phyloP scores from a whole-genome alignment of 768 basidiomycete genomes.

The Mycena floridula region DNA sequence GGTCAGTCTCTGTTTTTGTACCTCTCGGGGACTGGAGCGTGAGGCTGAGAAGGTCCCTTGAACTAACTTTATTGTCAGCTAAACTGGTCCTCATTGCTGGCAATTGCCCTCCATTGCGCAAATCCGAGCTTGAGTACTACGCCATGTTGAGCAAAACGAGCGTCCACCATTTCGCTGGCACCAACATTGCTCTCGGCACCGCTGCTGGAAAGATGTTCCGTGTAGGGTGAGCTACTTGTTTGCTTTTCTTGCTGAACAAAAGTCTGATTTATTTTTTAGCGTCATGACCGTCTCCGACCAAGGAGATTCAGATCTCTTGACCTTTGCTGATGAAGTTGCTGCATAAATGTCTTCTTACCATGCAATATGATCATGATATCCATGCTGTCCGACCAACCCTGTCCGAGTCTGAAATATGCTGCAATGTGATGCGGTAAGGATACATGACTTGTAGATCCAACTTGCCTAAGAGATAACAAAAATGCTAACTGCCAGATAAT shows the following conservation, averaged over 20 bases:
- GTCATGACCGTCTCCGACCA: conserved; percentile 96
- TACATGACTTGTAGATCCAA: too few relatives aligned
- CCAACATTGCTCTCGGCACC: conserved; percentile 97
- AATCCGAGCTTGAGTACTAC: conserved; percentile 99
- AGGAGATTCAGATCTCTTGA: conserved; percentile 94
- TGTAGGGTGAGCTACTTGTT: conserved; percentile 39
- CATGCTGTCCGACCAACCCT: too few relatives aligned
- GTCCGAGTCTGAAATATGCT: too few relatives aligned
- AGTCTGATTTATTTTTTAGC: conserved; percentile 33
- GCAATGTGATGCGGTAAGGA: too few relatives aligned
- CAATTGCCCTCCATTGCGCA: conserved; percentile 98
- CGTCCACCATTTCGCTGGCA: conserved; percentile 96
- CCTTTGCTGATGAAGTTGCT: conserved; percentile 69
- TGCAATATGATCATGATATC: background rate
- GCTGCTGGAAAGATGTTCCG: conserved; percentile 94
- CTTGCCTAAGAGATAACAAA: too few relatives aligned
- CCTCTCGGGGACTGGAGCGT: conserved; percentile 93
- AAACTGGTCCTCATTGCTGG: conserved; percentile 98
- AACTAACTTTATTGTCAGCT: conserved; percentile 65
- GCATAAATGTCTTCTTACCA: conserved; percentile 33
- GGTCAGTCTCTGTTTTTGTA: conserved; percentile 60
- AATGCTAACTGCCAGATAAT: too few relatives aligned
- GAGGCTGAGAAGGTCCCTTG: conserved; percentile 99
- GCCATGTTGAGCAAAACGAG: conserved; percentile 99
- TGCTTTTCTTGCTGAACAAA: conserved; percentile 1